Conservation (phyloP, 2,329 filamentous ascomycete species). For the Colletotrichum tamarilloi region DNA sequence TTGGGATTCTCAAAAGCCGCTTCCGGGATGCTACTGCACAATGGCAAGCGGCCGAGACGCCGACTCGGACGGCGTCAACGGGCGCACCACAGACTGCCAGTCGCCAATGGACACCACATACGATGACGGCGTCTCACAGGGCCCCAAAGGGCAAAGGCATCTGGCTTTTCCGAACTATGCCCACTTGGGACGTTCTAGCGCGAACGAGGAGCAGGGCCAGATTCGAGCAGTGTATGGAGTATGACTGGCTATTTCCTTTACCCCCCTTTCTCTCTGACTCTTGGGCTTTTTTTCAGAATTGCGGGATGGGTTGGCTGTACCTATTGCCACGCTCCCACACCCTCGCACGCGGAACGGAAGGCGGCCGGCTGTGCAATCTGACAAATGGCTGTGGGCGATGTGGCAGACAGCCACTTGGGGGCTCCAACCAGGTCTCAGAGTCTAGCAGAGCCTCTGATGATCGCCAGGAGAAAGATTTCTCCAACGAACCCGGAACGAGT, state of each 20-base stretch:
- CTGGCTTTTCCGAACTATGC: conserved; percentile 19
- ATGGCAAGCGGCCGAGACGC: conserved; percentile 18
- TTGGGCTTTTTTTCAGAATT: not conserved
- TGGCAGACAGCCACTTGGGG: conserved; percentile 18
- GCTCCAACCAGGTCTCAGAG: not conserved
- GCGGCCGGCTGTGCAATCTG: not conserved
- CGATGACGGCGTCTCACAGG: conserved; percentile 31
- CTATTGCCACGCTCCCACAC: conserved; percentile 8
- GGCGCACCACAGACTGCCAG: conserved; percentile 22
- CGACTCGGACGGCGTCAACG: conserved; percentile 29
- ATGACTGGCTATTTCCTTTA: conserved; percentile 11
- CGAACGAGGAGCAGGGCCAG: not conserved
- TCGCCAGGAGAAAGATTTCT: conserved; percentile 18
- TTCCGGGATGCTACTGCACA: conserved; percentile 23
- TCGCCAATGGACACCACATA: conserved; percentile 4
- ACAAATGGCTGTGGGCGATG: conserved; percentile 7
- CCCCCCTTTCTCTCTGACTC: not conserved
- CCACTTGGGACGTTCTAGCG: conserved; percentile 19
- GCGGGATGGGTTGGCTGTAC: not conserved
- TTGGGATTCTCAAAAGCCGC: conserved; percentile 17
- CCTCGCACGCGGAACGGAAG: not conserved
- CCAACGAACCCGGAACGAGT: conserved; percentile 13
- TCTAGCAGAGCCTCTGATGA: conserved; percentile 32
- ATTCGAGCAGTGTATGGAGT: conserved; percentile 10
- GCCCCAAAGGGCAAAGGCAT: not conserved